Percentiles rank a stretch among this genome's conserved stretches.
Evolutionary conservation across 164 flowering plant species (phyloP).

Genomic region (Chimonanthus praecox): DNA sequence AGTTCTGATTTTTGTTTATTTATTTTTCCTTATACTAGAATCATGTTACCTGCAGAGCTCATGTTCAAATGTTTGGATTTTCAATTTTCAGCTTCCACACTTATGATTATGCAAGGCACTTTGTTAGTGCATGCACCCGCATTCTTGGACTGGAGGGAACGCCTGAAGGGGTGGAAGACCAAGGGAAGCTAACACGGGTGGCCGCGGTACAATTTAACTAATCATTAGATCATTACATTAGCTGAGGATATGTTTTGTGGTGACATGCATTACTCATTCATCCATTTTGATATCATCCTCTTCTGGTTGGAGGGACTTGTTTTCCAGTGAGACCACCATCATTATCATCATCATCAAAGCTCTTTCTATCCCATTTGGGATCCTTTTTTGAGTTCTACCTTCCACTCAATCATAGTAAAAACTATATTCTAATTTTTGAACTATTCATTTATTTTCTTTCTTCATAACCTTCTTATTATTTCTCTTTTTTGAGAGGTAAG

Average conservation of each 20-base stretch:
- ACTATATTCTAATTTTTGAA: neutral
- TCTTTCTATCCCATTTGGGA: too few relatives aligned
- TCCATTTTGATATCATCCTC: too few relatives aligned
- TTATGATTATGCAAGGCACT: slow-evolving; percentile 96
- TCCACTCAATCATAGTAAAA: too few relatives aligned
- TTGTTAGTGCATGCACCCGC: slow-evolving; percentile 97
- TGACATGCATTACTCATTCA: neutral
- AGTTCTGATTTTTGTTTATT: neutral
- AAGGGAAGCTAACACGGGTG: slow-evolving; percentile 84
- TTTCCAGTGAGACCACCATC: too few relatives aligned
- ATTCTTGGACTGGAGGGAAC: slow-evolving; percentile 98
- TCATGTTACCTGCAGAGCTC: neutral
- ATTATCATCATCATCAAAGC: too few relatives aligned
- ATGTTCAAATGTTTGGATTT: neutral
- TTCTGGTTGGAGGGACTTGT: too few relatives aligned
- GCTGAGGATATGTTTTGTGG: neutral
- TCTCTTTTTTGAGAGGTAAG: too few relatives aligned
- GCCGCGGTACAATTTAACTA: slow-evolving; percentile 54
- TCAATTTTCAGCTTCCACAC: slow-evolving; percentile 73
- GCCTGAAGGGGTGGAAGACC: slow-evolving; percentile 95
- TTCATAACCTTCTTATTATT: neutral
- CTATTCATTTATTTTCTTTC: too few relatives aligned
- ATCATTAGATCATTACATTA: neutral
- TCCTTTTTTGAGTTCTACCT: too few relatives aligned
- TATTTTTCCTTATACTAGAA: neutral